Percentiles rank a stretch among this genome's conserved stretches.
phyloP scores from a whole-genome alignment of 2,329 filamentous ascomycete species.

The Colletotrichum echinochloae region DNA sequence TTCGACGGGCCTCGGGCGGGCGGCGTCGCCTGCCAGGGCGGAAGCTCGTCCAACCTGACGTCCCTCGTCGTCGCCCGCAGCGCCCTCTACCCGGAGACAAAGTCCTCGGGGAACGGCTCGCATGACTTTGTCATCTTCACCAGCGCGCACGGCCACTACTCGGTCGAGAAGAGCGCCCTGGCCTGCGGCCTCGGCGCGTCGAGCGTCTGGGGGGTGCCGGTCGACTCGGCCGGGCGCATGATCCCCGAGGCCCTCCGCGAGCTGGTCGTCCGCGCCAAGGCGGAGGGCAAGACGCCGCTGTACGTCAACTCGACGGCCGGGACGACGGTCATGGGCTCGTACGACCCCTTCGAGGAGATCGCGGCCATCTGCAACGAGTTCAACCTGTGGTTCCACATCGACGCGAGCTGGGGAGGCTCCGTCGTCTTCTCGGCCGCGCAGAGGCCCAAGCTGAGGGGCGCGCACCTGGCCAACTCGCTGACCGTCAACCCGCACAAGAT shows the following conservation, averaged over 20 bases:
- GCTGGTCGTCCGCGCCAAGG: constrained; percentile 70
- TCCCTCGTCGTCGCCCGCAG: constrained; percentile 91
- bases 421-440: constrained; percentile 81
- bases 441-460: constrained; percentile 73
- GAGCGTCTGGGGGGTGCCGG: constrained; percentile 78
- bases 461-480: constrained; percentile 81
- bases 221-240: constrained; percentile 81
- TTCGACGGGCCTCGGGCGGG: constrained; percentile 77
- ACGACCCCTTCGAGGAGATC: constrained; percentile 81
- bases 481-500: constrained; percentile 98
- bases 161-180: constrained; percentile 93
- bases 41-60: constrained; percentile 85
- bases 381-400: constrained; percentile 91
- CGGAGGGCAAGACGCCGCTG: constrained; percentile 82
- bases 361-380: constrained; percentile 76
- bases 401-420: constrained; percentile 90
- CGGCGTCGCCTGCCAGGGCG: constrained; percentile 84
- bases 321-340: constrained; percentile 92
- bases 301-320: constrained; percentile 97
- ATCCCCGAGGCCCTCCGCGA: constrained; percentile 72
- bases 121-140: constrained; percentile 86
- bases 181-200: constrained; percentile 85
- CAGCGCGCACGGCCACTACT: constrained; percentile 91
- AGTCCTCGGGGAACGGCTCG: constrained; percentile 74
- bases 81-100: constrained; percentile 83